Percentiles rank a stretch among this genome's conserved stretches.
Conservation (phyloP, 2,329 filamentous ascomycete genomes). For the Fusarium globosum region DNA sequence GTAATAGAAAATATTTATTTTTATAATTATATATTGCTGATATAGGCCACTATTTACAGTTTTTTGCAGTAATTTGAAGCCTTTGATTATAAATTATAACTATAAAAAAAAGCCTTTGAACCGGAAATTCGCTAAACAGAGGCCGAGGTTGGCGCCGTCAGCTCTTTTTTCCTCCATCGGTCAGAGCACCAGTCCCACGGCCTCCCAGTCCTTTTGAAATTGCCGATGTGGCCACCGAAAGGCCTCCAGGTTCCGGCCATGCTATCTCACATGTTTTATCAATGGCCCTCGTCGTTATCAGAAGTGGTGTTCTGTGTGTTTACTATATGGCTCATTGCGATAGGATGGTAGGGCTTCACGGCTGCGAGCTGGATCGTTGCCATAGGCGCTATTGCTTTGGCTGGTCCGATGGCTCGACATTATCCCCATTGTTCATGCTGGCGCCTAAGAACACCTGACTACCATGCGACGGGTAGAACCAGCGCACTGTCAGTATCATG, state of each 20-base stretch:
- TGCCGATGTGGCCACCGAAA: background rate
- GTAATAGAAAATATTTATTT: no score
- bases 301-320: background rate
- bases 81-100: no score
- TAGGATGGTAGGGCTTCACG: background rate
- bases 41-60: no score
- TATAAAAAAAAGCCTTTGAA: no score
- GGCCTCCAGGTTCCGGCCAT: background rate
- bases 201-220: background rate
- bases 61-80: no score
- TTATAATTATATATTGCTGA: no score
- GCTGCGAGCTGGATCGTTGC: background rate
- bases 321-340: background rate
- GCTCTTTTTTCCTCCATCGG: fast-evolving
- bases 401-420: background rate
- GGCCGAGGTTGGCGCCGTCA: fast-evolving
- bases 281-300: background rate
- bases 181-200: no score
- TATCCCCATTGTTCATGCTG: background rate
- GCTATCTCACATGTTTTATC: background rate
- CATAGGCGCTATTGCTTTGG: background rate
- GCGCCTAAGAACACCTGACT: background rate
- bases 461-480: background rate
- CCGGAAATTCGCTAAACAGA: fast-evolving
- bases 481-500: background rate